Conservation (phyloP, 371 early-diverging fungal genomes). For the Synchytrium microbalum region DNA sequence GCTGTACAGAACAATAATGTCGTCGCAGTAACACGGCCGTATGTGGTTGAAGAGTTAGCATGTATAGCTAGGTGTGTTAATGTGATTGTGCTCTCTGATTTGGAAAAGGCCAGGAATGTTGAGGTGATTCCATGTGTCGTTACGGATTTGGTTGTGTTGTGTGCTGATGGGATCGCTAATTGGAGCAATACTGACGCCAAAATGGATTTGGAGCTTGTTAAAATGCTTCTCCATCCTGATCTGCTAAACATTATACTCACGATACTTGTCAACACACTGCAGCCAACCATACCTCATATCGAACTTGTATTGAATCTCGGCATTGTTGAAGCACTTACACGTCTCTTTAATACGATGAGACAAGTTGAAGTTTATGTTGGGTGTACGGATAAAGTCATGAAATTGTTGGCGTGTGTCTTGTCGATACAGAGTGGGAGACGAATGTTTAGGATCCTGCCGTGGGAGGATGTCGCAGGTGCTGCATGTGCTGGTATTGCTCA, state of each 20-base stretch:
- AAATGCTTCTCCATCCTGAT: neutral
- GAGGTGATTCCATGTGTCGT: neutral
- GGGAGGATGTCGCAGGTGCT: neutral
- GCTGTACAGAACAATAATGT: neutral
- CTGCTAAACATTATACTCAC: neutral
- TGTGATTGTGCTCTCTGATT: neutral
- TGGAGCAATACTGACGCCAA: neutral
- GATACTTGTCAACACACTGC: neutral
- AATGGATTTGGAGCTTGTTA: neutral
- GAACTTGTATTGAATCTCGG: neutral
- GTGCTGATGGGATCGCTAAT: neutral
- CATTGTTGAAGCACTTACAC: neutral
- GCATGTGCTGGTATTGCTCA: neutral
- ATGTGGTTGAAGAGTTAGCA: neutral
- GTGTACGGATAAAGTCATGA: neutral
- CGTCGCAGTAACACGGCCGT: neutral
- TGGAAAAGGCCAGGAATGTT: neutral
- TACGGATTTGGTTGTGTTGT: neutral
- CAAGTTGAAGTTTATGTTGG: neutral
- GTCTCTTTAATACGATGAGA: neutral
- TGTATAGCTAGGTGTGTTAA: neutral
- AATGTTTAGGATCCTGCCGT: neutral
- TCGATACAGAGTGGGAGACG: neutral
- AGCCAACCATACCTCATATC: neutral
- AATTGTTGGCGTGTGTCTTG: neutral